phyloP scores from a whole-genome alignment of 1,139 yeast species.

The Wickerhamiella pararugosa region DNA sequence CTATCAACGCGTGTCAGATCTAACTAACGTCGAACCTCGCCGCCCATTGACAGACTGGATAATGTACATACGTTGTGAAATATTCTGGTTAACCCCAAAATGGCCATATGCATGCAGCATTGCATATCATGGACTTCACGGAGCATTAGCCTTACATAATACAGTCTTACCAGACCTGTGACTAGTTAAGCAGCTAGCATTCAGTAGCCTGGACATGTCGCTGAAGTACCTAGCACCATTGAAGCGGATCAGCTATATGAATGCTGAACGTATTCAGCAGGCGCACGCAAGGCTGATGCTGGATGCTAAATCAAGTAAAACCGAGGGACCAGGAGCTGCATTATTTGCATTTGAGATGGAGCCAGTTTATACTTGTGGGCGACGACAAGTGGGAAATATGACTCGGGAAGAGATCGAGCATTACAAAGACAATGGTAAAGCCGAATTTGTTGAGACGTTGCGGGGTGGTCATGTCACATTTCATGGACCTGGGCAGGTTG shows the following conservation, averaged over 20 bases:
- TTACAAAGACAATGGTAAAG: conserved; percentile 18
- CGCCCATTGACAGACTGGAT: no score
- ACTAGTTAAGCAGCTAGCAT: no score
- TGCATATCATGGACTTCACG: no score
- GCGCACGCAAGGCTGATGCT: conserved; percentile 4
- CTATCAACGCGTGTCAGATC: no score
- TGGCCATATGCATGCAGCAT: no score
- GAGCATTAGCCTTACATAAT: no score
- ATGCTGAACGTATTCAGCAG: conserved; percentile 6
- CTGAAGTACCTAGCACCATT: neutral
- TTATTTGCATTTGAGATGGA: conserved; percentile 60
- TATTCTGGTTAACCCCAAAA: no score
- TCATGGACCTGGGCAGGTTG: conserved; percentile 93
- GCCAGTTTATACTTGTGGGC: conserved; percentile 81
- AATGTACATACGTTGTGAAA: no score
- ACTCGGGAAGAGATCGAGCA: conserved; percentile 24
- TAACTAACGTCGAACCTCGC: no score
- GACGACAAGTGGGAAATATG: conserved; percentile 44
- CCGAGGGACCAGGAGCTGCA: conserved; percentile 5
- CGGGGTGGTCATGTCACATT: conserved; percentile 97
- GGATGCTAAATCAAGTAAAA: conserved; percentile 3
- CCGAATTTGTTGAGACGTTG: conserved; percentile 54
- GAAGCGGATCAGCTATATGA: conserved; percentile 1
- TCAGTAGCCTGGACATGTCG: no score
- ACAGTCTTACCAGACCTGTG: no score